phyloP scores from a whole-genome alignment of 129 eudicot species.

The Ambrosia trifida region DNA sequence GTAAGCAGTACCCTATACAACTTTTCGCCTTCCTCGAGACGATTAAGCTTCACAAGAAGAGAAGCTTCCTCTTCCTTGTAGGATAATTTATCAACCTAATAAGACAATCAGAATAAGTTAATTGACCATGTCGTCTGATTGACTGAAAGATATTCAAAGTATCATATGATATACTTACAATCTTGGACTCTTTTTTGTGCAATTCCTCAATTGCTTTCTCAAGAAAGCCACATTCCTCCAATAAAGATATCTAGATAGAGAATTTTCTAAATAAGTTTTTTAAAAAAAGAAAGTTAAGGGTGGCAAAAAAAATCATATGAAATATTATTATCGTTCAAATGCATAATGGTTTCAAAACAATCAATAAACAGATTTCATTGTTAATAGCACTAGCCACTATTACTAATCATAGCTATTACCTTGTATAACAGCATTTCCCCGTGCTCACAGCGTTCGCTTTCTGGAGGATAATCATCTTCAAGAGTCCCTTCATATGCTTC shows the following conservation, averaged over 20 bases:
- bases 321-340: background rate
- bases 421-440: constrained; percentile 97
- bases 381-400: constrained; percentile 4
- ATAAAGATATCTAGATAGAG: constrained; percentile 61
- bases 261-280: background rate
- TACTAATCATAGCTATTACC: constrained; percentile 43
- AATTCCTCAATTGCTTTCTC: constrained; percentile 86
- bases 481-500: constrained; percentile 99
- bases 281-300: background rate
- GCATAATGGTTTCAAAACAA: constrained; percentile 15
- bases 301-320: background rate
- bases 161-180: constrained; percentile 56
- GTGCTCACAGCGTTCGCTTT: constrained; percentile 88
- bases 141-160: constrained; percentile 9
- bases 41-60: constrained; percentile 70
- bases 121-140: background rate
- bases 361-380: background rate
- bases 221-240: constrained; percentile 77
- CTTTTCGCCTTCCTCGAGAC: constrained; percentile 61
- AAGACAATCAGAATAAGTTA: background rate
- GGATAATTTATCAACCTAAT: constrained; percentile 66
- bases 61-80: constrained; percentile 80
- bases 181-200: constrained; percentile 67
- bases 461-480: constrained; percentile 94
- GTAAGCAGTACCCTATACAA: constrained; percentile 62